Conservation (phyloP, 2,329 filamentous ascomycete genomes). For the Trichoderma atrobrunneum region DNA sequence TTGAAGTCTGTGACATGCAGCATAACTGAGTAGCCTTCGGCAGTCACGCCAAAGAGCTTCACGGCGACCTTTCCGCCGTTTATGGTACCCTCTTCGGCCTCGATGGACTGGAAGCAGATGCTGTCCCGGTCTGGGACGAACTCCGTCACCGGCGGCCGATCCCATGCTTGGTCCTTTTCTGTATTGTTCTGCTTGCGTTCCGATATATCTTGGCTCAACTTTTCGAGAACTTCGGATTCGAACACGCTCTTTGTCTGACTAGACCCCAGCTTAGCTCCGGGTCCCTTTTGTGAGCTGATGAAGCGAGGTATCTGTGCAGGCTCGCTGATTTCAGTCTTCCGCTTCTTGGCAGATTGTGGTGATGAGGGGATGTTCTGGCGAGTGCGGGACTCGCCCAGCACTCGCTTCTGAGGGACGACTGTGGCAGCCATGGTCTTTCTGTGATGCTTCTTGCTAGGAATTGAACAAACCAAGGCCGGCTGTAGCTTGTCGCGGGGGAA, state of each 20-base stretch:
- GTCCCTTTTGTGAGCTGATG: constrained; percentile 61
- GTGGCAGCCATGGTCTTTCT: constrained; percentile 44
- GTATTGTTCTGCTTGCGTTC: constrained; percentile 81
- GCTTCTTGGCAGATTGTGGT: constrained; percentile 67
- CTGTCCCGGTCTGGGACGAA: constrained; percentile 60
- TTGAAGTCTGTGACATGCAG: constrained; percentile 94
- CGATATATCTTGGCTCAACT: constrained; percentile 89
- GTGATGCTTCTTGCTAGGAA: not conserved
- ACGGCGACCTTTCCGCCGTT: constrained; percentile 73
- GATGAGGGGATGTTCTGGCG: constrained; percentile 61
- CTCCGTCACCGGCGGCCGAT: constrained; percentile 53
- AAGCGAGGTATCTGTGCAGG: constrained; percentile 56
- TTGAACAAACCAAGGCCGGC: not conserved
- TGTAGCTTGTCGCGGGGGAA: constrained; percentile 7
- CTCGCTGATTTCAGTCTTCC: constrained; percentile 67
- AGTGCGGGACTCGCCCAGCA: constrained; percentile 65
- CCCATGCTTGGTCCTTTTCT: constrained; percentile 94
- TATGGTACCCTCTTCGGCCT: constrained; percentile 84
- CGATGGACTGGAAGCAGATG: constrained; percentile 93
- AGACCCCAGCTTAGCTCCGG: constrained; percentile 60
- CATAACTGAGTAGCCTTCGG: constrained; percentile 82
- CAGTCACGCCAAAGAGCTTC: constrained; percentile 89
- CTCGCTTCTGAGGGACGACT: constrained; percentile 67
- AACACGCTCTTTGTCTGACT: constrained; percentile 87
- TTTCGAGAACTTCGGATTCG: constrained; percentile 90